Conservation (phyloP, 2,329 filamentous ascomycete genomes). For the Cercospora berteroae region DNA sequence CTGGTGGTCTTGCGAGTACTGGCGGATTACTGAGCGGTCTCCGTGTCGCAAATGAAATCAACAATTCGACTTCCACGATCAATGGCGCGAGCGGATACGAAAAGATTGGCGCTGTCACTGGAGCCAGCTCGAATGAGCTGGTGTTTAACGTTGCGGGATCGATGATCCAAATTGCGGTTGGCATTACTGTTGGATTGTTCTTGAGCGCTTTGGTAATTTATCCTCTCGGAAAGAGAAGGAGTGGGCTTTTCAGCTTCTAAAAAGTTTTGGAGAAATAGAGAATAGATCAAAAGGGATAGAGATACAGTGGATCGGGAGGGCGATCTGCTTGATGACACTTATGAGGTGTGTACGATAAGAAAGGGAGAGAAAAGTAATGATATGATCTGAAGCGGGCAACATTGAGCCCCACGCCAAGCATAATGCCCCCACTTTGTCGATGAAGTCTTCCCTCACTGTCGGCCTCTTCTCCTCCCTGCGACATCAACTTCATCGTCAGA, state of each 20-base stretch:
- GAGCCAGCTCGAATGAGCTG: constrained; percentile 40
- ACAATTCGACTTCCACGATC: background rate
- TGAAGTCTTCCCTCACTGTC: background rate
- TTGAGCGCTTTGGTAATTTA: constrained; percentile 49
- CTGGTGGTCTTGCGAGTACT: constrained; percentile 12
- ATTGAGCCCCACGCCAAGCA: constrained; percentile 5
- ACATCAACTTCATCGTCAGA: background rate
- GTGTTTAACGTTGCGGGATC: constrained; percentile 50
- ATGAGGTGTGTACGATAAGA: constrained; percentile 7
- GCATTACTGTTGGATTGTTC: constrained; percentile 51
- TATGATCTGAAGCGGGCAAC: background rate
- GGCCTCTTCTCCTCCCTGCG: background rate
- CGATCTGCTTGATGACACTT: constrained; percentile 2
- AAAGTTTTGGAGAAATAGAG: background rate
- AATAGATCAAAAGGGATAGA: background rate
- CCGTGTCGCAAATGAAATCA: constrained; percentile 53
- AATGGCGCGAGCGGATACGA: constrained; percentile 43
- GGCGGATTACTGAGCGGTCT: constrained; percentile 32
- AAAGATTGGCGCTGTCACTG: constrained; percentile 26
- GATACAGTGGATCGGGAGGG: background rate
- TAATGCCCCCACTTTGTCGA: background rate
- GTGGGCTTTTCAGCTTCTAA: constrained; percentile 43
- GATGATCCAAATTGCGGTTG: constrained; percentile 52
- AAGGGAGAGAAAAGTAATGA: background rate
- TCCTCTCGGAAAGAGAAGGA: constrained; percentile 49